Base-by-base conservation (phyloP, 2,329 filamentous ascomycete species). In the Xylariaceae sp. region DNA sequence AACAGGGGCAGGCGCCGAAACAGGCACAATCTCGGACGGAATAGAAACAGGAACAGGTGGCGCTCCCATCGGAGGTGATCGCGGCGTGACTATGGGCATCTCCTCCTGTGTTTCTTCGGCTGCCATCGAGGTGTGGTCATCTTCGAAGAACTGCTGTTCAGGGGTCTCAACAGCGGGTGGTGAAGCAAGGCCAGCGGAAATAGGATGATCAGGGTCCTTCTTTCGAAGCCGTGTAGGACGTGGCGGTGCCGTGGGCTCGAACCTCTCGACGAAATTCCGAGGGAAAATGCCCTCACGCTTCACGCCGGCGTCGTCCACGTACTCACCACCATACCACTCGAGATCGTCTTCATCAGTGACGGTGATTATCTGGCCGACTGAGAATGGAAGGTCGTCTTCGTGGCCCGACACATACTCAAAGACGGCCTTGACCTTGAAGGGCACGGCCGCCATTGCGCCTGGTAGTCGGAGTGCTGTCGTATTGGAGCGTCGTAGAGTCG, bases 201-300 rank as follows among this genome's bases (percentile, higher is more conserved):
- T 65, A 62, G 72, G 68, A 56, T 69, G 64, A 51, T 76, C 75
- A 23, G 72, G 60, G 44, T 88, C 85, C 72, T 85, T 89, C 78
- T 88, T 92, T 55, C 90, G 87, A 13, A 84, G 80, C 69, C 94
- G 86, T 64, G 84, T 82, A 59, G 94, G 94, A 60, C 94, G 86
- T 61, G 92, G 91, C 61, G 94, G 94, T 64, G 93, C 88, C 58
- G 87, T 88, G 44, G 94, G 94, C 74, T 97, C 93, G 75, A 91
- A 95, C 76, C 88, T 91, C 76, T 99, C 94, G 71, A 99, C 94
- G 73, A 99, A 99, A 77, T 97, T 99, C 73, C 89, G 88, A 55
- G 92, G 93, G 74, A 97, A 97, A 69, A 97, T 89, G 67, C 93
- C 93, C 71, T 92, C 87, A 72, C 87, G 84, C 75, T 88, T 91